These are phyloP conservation scores for Quercus suber DNA, from an alignment of 306 rosid genomes.

Conservation along the genomic window DNA sequence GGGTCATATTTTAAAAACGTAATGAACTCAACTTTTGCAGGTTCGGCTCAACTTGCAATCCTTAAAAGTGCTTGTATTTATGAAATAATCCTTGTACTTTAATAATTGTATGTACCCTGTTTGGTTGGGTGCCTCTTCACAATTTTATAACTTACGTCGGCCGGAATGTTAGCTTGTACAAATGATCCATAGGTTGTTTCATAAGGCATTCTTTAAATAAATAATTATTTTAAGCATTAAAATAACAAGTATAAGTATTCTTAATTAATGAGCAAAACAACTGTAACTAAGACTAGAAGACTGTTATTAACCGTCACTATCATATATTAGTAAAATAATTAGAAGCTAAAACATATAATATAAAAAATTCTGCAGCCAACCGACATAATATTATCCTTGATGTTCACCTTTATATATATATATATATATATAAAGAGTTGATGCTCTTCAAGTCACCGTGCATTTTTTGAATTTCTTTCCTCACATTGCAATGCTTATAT, in stretches of 20 bases:
- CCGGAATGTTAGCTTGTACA: neutral
- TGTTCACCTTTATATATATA: neutral
- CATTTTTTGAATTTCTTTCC: neutral
- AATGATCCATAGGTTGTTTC: neutral
- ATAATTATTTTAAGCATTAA: neutral
- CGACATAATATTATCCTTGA: slow-evolving; percentile 24
- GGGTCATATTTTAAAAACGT: too few relatives aligned
- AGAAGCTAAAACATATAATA: slow-evolving; percentile 13
- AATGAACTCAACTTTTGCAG: too few relatives aligned
- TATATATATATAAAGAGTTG: neutral
- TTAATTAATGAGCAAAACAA: neutral
- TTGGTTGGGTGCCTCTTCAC: neutral
- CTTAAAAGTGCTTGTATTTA: too few relatives aligned
- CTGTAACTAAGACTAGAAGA: neutral
- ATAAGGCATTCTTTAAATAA: neutral
- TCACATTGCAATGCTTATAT: neutral
- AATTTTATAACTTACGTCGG: neutral
- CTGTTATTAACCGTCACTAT: slow-evolving; percentile 26
- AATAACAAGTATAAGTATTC: neutral
- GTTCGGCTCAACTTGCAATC: too few relatives aligned
- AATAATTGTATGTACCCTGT: neutral
- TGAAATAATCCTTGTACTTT: too few relatives aligned
- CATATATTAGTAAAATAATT: slow-evolving; percentile 7
- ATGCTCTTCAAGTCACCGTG: slow-evolving; percentile 21
- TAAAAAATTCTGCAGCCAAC: neutral